Evolutionary conservation across 2,329 filamentous ascomycete species (phyloP).

Genomic region (Hymenoscyphus linearis): DNA sequence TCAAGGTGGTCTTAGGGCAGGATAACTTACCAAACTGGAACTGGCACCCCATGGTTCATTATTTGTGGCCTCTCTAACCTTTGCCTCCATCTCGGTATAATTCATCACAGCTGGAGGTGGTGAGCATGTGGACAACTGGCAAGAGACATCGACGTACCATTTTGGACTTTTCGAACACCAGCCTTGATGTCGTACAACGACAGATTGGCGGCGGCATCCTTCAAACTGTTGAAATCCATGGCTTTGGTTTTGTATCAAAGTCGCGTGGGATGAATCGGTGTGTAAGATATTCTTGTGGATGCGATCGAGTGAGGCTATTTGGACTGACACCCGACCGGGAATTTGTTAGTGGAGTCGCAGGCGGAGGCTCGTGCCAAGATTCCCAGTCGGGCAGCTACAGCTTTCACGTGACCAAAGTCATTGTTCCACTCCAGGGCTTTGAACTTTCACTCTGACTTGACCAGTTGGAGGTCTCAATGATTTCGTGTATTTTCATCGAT

Average conservation of each 20-base stretch:
- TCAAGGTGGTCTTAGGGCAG: not conserved
- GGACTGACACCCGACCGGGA: not conserved
- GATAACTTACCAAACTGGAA: conserved; percentile 19
- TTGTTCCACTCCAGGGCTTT: too few relatives aligned
- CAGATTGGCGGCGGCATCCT: conserved; percentile 67
- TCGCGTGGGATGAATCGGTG: not conserved
- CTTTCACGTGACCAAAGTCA: too few relatives aligned
- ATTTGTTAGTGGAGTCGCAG: not conserved
- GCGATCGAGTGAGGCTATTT: not conserved
- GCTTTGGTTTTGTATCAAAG: conserved; percentile 4
- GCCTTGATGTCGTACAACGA: conserved; percentile 72
- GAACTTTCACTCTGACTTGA: too few relatives aligned
- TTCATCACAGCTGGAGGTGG: conserved; percentile 63
- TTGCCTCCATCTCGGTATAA: conserved; percentile 69
- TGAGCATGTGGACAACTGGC: conserved; percentile 28
- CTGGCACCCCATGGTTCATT: conserved; percentile 82
- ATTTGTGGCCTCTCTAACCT: conserved; percentile 95
- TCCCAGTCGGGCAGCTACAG: not conserved
- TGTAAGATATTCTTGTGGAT: not conserved
- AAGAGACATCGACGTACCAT: conserved; percentile 49
- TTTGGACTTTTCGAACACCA: conserved; percentile 70
- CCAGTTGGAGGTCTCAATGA: too few relatives aligned
- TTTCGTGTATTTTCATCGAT: too few relatives aligned
- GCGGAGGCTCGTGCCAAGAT: not conserved
- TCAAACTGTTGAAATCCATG: conserved; percentile 66